Conservation (phyloP, 495 filamentous ascomycete genomes). For the Aspergillus hancockii region DNA sequence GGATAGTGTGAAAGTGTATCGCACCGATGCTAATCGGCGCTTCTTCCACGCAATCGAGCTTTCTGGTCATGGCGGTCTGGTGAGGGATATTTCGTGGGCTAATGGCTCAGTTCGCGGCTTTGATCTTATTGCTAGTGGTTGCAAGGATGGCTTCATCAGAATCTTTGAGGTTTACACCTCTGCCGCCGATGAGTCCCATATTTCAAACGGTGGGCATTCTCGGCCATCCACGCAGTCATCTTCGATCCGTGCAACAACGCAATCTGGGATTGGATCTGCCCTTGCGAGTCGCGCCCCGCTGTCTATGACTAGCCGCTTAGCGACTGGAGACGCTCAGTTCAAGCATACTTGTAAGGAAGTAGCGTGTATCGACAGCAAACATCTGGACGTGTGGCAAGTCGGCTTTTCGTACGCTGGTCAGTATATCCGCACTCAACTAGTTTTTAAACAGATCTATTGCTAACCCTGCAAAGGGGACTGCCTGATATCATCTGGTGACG, state of each 20-base stretch:
- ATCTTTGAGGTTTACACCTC: slow-evolving; percentile 76
- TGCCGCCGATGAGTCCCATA: slow-evolving; percentile 28
- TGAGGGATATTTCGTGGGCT: slow-evolving; percentile 94
- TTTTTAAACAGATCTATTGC: background rate
- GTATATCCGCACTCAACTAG: slow-evolving; percentile 8
- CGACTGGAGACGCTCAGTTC: slow-evolving; percentile 38
- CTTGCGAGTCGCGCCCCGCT: slow-evolving; percentile 44
- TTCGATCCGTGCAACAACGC: slow-evolving; percentile 38
- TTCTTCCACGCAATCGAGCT: slow-evolving; percentile 83
- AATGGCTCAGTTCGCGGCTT: slow-evolving; percentile 82
- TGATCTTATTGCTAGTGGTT: slow-evolving; percentile 88
- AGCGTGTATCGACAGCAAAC: slow-evolving; percentile 49
- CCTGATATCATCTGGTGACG: slow-evolving; percentile 51
- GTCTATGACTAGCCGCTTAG: slow-evolving; percentile 33
- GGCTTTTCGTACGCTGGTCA: slow-evolving; percentile 50
- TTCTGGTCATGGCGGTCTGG: slow-evolving; percentile 65
- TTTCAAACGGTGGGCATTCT: slow-evolving; percentile 30
- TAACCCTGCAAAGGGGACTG: slow-evolving; percentile 40
- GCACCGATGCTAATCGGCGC: slow-evolving; percentile 64
- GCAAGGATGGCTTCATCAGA: slow-evolving; percentile 84
- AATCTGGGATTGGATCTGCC: slow-evolving; percentile 53
- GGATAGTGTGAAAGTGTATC: slow-evolving; percentile 75
- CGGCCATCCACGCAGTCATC: slow-evolving; percentile 36
- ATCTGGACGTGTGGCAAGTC: slow-evolving; percentile 53
- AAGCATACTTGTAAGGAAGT: slow-evolving; percentile 49